Percentiles rank a stretch among this genome's conserved stretches.
Evolutionary conservation across 371 early-diverging fungal genomes (phyloP).

Genomic region (Apophysomyces trapeziformis): DNA sequence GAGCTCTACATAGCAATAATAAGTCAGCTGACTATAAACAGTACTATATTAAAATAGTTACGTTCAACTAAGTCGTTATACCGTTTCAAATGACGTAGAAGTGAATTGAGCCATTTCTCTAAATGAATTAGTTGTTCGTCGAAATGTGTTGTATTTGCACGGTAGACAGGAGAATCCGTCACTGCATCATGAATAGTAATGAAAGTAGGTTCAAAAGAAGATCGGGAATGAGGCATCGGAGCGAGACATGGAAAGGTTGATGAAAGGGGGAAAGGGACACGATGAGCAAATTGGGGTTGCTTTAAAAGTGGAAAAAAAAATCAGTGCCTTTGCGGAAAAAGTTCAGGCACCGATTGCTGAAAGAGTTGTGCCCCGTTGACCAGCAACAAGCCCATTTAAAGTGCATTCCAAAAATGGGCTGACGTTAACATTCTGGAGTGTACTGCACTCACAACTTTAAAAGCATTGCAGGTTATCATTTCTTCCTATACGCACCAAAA

Average conservation of each 20-base stretch:
- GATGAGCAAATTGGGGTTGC: background rate
- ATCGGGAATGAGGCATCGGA: slow-evolving; percentile 2
- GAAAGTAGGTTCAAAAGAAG: slow-evolving; percentile 23
- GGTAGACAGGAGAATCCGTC: slow-evolving; percentile 71
- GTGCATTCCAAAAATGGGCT: no score
- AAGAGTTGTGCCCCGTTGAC: no score
- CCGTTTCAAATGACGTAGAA: slow-evolving; percentile 49
- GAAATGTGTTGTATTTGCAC: slow-evolving; percentile 65
- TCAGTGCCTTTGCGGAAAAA: background rate
- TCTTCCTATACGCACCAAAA: no score
- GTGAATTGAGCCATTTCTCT: slow-evolving; percentile 64
- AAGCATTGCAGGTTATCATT: no score
- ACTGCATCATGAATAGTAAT: slow-evolving; percentile 69
- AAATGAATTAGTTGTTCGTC: slow-evolving; percentile 72
- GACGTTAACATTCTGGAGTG: no score
- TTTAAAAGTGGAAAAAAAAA: background rate
- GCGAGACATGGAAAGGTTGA: slow-evolving; percentile 8
- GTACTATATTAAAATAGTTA: slow-evolving; percentile 23
- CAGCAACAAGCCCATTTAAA: no score
- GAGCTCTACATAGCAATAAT: slow-evolving; percentile 17
- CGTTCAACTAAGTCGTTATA: slow-evolving; percentile 54
- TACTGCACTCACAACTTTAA: no score
- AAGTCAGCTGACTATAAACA: background rate
- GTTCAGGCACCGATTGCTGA: slow-evolving; percentile 5
- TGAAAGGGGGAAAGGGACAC: background rate